Conservation (phyloP, 176 grass and related monocot genomes). For the Carex littledalei region DNA sequence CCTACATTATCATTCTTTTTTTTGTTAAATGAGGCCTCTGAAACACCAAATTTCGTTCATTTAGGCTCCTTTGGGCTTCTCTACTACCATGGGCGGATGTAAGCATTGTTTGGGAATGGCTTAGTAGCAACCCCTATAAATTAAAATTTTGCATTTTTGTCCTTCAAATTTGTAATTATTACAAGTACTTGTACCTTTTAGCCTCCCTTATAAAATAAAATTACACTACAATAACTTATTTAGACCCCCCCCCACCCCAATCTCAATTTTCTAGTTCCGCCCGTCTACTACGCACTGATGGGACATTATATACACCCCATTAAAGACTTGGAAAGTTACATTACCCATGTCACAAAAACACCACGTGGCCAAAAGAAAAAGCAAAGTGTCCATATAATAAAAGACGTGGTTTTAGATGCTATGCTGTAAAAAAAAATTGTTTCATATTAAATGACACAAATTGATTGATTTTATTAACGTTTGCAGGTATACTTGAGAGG, state of each 20-base stretch:
- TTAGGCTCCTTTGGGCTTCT: background rate
- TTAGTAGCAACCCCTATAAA: too few species aligned
- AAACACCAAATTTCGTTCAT: background rate
- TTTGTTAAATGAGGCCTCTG: background rate
- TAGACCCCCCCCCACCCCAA: too few species aligned
- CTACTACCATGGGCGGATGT: background rate
- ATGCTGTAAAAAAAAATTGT: background rate
- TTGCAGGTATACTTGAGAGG: constrained; percentile 81
- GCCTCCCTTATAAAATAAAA: too few species aligned
- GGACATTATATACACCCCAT: background rate
- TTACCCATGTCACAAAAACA: background rate
- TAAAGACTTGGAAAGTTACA: background rate
- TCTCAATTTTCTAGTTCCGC: too few species aligned
- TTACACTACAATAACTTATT: too few species aligned
- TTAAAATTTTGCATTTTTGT: too few species aligned
- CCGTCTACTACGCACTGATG: background rate
- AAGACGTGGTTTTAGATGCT: background rate
- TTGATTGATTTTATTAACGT: constrained; percentile 17
- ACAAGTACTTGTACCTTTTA: too few species aligned
- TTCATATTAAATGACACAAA: constrained; percentile 13
- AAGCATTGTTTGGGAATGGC: too few species aligned
- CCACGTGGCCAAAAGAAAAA: background rate
- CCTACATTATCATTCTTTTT: background rate
- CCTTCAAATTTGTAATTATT: too few species aligned
- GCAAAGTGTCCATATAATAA: background rate